Evolutionary conservation across 1,284 basidiomycete species (phyloP).

Genomic region (Cryptococcus neoformans): DNA sequence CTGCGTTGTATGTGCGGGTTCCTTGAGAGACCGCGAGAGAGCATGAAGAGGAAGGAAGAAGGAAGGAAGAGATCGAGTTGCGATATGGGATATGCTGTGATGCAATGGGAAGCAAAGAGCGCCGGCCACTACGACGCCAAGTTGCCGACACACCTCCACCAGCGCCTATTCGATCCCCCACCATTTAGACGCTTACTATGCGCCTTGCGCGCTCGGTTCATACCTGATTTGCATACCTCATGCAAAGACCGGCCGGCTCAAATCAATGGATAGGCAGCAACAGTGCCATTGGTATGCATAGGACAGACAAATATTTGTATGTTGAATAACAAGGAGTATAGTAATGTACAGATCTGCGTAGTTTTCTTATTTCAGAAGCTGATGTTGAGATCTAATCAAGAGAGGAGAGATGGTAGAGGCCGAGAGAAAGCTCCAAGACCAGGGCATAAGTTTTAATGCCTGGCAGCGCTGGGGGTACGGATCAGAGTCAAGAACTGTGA

Average conservation of each 20-base stretch:
- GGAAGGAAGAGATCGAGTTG: not conserved
- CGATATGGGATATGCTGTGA: not conserved
- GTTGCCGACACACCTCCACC: not conserved
- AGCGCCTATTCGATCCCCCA: not conserved
- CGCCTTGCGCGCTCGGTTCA: no score
- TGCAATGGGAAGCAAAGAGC: not conserved
- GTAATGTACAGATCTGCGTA: no score
- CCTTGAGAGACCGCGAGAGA: slow-evolving; percentile 5
- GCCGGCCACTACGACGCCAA: not conserved
- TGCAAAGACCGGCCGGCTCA: no score
- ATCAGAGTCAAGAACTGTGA: slow-evolving; percentile 20
- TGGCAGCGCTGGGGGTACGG: slow-evolving; percentile 15
- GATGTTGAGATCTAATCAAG: not conserved
- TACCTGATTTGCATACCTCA: no score
- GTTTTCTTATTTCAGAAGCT: not conserved
- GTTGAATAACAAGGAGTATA: not conserved
- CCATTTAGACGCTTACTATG: not conserved
- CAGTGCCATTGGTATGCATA: not conserved
- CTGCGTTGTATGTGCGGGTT: not conserved
- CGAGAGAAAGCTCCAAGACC: not conserved
- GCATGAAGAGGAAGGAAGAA: slow-evolving; percentile 5
- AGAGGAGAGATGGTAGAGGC: not conserved
- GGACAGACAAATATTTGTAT: not conserved
- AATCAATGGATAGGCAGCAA: not conserved
- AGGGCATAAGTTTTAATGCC: slow-evolving; percentile 1